Base-by-base conservation (phyloP, 768 basidiomycete genomes). In the Termitomyces sp. region DNA sequence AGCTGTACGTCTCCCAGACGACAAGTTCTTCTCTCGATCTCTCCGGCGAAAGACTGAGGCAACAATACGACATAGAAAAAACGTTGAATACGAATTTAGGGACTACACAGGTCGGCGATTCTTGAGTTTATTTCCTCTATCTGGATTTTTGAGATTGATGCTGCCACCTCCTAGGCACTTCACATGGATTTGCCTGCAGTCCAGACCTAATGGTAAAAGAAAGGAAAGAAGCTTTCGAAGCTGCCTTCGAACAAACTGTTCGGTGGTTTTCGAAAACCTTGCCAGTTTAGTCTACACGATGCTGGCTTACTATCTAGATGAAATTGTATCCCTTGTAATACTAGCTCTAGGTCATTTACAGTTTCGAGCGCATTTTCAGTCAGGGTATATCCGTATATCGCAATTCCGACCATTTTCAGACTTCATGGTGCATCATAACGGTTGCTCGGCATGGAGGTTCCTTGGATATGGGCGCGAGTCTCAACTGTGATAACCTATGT, bases 241-340 rank as follows among this genome's bases (percentile, higher is more conserved):
- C 70, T 8, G 74, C 79, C 0, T 73, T 79, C 8, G 68, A 75
- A 33, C 76, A 81, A 57, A 74, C 72, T 4, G 73, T 76, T 18
- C 66, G 67, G 23, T 82, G 80, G 81, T 81, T 81, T 62, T 70
- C 74, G 28, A 81, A 78, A 63, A 75, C 73, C 5, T 52, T 76
- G 33, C 63, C 70, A 26, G 63, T 65, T 23, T 69, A 56, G 36
- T 5, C 16, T n/a, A 10, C 18, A 14, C 8, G 32, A 20, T 20
- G 20, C 43, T 44, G n/a, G 13, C 23, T 20, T n/a, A 13, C 44
- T 4, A 46, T 46, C 13, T 46, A 46, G 10, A 20, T 12, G 30
- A 49, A 49, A 9, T 49, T 32, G n/a, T n/a, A 5, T 33, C 32
- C 20, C 6, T 23, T 35, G 20, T 30, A 35, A 20, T 12, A 35